Base-by-base conservation (phyloP, 805 yeast genomes). In the Saturnispora quitensis region DNA sequence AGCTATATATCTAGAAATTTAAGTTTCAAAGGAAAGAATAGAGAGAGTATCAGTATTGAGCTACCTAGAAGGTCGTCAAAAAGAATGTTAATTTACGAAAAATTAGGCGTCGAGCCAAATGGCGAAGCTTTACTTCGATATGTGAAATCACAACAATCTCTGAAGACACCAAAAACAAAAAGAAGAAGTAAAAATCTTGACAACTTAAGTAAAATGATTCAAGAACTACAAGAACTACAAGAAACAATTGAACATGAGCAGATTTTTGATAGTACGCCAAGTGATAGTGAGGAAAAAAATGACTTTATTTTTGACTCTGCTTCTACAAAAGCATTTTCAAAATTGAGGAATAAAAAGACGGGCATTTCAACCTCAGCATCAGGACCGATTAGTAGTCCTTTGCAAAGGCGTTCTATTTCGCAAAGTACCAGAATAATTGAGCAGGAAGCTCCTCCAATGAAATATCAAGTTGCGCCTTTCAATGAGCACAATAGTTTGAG, bases 61-160 rank as follows among this genome's bases (percentile, higher is more conserved):
- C 40, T 55, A 31, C 58, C 58, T 12, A 50, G 53, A 47, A 50
- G 58, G 40, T 53, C 53, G 22, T 53, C 58, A 2, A 55, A 51
- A 42, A 40, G 58, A 27, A 24, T 54, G 34, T 18, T 18, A 5
- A 42, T 47, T 24, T 35, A 36, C 33, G 15, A 38, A 36, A 17
- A 51, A 10, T 17, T 50, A 22, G 52, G 52, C 20, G 52, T 44
- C n/a, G 48, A 36, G 28, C 52, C 52, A 38, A 38, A 50, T n/a
- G 40, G 47, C 4, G 34, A 33, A 10, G 45, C 40, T 3, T 24
- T 50, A 10, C 38, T 44, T n/a, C 36, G 31, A 18, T 44, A 44
- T 15, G 45, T 50, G 8, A 50, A 35, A 15, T 43, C 44, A n/a
- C 40, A 35, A 17, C 51, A 35, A 43, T 22, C 48, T 6, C 12